Conservation (phyloP, 2,329 filamentous ascomycete genomes). For the Reticulascus tulasneorum region DNA sequence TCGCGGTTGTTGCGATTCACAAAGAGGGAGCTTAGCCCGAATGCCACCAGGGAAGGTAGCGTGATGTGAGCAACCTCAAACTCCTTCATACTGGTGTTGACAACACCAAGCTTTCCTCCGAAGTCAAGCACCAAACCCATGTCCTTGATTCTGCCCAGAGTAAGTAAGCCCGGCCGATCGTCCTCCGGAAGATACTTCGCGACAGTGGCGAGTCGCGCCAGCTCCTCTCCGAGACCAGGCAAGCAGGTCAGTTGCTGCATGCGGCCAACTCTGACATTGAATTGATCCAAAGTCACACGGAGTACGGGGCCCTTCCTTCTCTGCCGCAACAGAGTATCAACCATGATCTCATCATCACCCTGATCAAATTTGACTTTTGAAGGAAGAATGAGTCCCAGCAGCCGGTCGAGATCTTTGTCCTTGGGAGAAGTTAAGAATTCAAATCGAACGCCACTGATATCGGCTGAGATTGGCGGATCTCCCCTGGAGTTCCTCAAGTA, state of each 20-base stretch:
- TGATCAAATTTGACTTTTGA: slow-evolving; percentile 86
- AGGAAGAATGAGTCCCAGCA: slow-evolving; percentile 83
- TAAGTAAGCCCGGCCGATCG: slow-evolving; percentile 83
- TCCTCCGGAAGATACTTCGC: slow-evolving; percentile 95
- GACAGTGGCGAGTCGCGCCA: slow-evolving; percentile 79
- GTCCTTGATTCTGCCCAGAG: slow-evolving; percentile 63
- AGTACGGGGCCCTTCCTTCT: slow-evolving; percentile 81
- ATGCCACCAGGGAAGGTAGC: slow-evolving; percentile 74
- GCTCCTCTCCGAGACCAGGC: slow-evolving; percentile 69
- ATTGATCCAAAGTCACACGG: slow-evolving; percentile 60
- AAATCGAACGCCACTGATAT: slow-evolving; percentile 63
- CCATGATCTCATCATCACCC: slow-evolving; percentile 86
- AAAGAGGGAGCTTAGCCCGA: slow-evolving; percentile 63
- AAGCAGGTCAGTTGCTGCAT: slow-evolving; percentile 64
- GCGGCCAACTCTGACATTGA: slow-evolving; percentile 60
- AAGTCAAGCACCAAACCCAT: slow-evolving; percentile 59
- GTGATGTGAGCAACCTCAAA: slow-evolving; percentile 77
- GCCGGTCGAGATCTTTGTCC: slow-evolving; percentile 73
- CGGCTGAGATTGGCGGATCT: slow-evolving; percentile 58
- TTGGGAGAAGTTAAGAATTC: slow-evolving; percentile 72
- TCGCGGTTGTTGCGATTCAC: slow-evolving; percentile 64
- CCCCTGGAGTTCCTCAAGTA: slow-evolving; percentile 49
- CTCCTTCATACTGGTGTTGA: slow-evolving; percentile 55
- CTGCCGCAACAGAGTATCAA: slow-evolving; percentile 85
- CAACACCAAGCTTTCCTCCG: slow-evolving; percentile 63